These are phyloP conservation scores for Tulasnella sp. DNA, from an alignment of 768 basidiomycete species.

Conservation along the genomic window DNA sequence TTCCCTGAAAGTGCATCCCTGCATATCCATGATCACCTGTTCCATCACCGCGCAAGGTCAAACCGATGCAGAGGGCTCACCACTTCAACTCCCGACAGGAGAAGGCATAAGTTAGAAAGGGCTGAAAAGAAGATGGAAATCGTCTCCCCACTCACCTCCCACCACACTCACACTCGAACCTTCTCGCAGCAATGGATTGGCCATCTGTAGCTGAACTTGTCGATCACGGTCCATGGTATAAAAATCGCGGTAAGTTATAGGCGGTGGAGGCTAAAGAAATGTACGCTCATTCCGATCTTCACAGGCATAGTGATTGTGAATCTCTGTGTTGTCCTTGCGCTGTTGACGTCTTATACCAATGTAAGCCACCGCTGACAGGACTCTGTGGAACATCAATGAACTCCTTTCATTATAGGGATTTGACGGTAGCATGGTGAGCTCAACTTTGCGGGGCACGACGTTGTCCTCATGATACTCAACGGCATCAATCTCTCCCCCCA, in stretches of 20 bases:
- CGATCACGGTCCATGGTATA: constrained; percentile 6
- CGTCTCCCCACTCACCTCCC: background rate
- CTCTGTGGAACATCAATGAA: background rate
- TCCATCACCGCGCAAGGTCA: too few species aligned
- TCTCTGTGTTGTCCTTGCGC: background rate
- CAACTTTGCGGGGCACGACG: background rate
- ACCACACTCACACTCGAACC: background rate
- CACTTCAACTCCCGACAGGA: too few species aligned
- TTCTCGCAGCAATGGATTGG: constrained; percentile 1
- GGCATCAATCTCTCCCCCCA: background rate
- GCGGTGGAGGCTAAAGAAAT: background rate
- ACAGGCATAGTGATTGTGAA: constrained; percentile 5
- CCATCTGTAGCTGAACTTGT: constrained; percentile 9
- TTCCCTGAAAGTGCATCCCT: too few species aligned
- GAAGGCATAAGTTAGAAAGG: too few species aligned
- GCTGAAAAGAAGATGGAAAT: background rate
- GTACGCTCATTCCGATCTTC: too few species aligned
- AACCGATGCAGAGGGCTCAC: too few species aligned
- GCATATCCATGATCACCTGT: too few species aligned
- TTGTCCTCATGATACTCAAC: background rate
- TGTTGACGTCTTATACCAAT: constrained; percentile 14
- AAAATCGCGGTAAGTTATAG: constrained; percentile 11
- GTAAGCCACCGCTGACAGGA: background rate
- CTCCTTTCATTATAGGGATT: constrained; percentile 1
- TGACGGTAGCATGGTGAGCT: constrained; percentile 11